phyloP scores from a whole-genome alignment of 371 early-diverging fungal species.

The Mortierella sp. region DNA sequence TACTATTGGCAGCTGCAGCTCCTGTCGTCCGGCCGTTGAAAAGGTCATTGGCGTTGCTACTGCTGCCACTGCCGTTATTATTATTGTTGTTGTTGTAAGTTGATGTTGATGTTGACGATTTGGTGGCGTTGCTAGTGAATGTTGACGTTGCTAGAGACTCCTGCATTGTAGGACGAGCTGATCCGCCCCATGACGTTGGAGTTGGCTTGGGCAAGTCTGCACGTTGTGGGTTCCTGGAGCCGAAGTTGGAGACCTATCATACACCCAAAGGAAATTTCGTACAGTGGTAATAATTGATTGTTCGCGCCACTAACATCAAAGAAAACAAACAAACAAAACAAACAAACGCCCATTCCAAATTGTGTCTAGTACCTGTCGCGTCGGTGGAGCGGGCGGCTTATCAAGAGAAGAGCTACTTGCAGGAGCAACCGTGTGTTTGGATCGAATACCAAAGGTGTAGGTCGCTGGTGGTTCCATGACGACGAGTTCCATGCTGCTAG shows the following conservation, averaged over 20 bases:
- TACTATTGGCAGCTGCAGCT: background rate
- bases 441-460: constrained; percentile 41
- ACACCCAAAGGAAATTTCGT: background rate
- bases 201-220: constrained; percentile 15
- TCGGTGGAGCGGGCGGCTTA: background rate
- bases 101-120: background rate
- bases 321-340: background rate
- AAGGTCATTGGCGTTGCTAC: background rate
- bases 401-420: background rate
- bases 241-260: constrained; percentile 27
- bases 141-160: constrained; percentile 19
- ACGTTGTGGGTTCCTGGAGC: constrained; percentile 10
- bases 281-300: background rate
- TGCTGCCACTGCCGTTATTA: background rate
- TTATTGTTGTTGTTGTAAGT: background rate
- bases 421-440: constrained; percentile 31
- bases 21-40: background rate
- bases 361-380: constrained; percentile 23
- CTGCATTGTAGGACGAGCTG: constrained; percentile 30
- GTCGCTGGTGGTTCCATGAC: constrained; percentile 29
- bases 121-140: background rate
- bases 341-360: background rate
- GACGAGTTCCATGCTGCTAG: constrained; percentile 32
- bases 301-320: background rate
- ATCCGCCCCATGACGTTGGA: constrained; percentile 35